A percentile compares a stretch with the other conserved stretches of the same genome.
Conservation (phyloP, 129 eudicot species). For the Centrapalus pauciflorus region DNA sequence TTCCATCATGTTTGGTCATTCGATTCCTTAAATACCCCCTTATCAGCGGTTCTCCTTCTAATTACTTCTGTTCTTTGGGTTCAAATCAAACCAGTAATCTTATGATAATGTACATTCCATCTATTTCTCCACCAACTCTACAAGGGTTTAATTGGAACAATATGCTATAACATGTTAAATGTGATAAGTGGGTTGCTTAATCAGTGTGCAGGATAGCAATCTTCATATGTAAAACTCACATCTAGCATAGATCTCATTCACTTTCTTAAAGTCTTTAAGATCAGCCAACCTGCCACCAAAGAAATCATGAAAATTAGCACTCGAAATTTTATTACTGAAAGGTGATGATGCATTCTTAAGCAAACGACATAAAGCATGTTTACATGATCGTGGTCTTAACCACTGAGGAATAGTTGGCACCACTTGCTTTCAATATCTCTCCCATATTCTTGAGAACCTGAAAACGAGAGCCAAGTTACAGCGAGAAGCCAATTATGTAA, state of each 20-base stretch:
- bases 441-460: slow-evolving; percentile 98
- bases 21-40: too few species aligned
- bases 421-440: slow-evolving; percentile 89
- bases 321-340: background rate
- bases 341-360: background rate
- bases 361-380: slow-evolving; percentile 9
- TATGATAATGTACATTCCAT: too few species aligned
- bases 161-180: too few species aligned
- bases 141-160: too few species aligned
- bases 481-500: background rate
- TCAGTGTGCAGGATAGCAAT: background rate
- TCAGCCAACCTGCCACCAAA: slow-evolving; percentile 82
- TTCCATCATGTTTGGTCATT: too few species aligned
- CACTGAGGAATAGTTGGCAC: slow-evolving; percentile 84
- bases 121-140: too few species aligned
- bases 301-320: background rate
- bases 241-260: slow-evolving; percentile 90
- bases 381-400: slow-evolving; percentile 95
- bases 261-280: slow-evolving; percentile 90
- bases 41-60: too few species aligned
- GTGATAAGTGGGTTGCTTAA: background rate
- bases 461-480: background rate
- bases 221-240: slow-evolving; percentile 44
- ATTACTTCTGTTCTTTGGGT: too few species aligned
- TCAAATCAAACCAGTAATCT: too few species aligned